phyloP scores from a whole-genome alignment of 2,329 filamentous ascomycete genomes.

The Trichoderma sp. region DNA sequence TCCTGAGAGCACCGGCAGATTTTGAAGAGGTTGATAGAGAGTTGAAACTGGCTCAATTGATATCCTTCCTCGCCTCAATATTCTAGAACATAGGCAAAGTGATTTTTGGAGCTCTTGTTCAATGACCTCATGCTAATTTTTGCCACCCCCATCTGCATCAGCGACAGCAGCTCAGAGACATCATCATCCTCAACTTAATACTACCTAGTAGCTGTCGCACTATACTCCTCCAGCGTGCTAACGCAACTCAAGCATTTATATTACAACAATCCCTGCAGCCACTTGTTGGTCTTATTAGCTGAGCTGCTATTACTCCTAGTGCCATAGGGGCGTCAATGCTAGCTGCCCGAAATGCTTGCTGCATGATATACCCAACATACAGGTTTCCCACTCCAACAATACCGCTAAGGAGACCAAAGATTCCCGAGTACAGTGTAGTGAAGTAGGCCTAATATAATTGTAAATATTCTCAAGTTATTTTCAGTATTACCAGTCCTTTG shows the following conservation, averaged over 20 bases:
- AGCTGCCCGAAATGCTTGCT: background rate
- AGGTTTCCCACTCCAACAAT: background rate
- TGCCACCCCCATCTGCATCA: background rate
- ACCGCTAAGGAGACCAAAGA: background rate
- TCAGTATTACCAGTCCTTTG: background rate
- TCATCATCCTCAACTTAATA: background rate
- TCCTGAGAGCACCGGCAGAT: background rate
- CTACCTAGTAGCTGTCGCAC: background rate
- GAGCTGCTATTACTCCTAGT: background rate
- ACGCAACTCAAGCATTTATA: background rate
- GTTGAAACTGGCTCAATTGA: constrained; percentile 20
- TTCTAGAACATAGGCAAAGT: background rate
- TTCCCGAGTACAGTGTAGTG: background rate
- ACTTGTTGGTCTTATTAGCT: background rate
- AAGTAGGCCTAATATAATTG: background rate
- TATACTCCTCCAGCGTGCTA: background rate
- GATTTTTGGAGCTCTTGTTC: background rate
- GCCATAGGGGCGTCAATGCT: background rate
- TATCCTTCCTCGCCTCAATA: constrained; percentile 3
- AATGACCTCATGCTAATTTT: background rate
- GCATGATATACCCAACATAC: background rate
- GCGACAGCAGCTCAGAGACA: background rate
- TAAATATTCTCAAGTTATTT: background rate
- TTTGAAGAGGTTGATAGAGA: constrained; percentile 13
- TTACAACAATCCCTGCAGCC: background rate